Percentiles rank a stretch among this genome's conserved stretches.
Evolutionary conservation across 768 basidiomycete species (phyloP).

Genomic region (Mycena indigotica): DNA sequence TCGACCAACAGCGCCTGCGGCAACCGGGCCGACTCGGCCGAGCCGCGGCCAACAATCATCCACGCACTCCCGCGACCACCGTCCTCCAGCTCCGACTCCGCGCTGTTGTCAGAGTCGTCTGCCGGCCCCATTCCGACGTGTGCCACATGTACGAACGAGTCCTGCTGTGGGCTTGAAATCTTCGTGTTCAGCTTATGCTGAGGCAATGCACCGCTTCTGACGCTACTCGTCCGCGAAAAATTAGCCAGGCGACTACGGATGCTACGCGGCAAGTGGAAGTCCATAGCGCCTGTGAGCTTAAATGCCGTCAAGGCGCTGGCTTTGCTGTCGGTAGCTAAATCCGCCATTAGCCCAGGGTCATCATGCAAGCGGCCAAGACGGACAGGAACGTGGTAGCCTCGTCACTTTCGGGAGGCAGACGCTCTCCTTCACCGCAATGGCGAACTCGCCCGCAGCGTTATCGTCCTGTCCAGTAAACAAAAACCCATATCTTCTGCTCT

Average conservation of each 20-base stretch:
- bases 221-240: too few relatives aligned
- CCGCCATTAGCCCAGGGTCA: background rate
- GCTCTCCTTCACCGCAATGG: slow-evolving; percentile 36
- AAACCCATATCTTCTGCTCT: slow-evolving; percentile 58
- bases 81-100: slow-evolving; percentile 50
- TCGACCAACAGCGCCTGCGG: slow-evolving; percentile 31
- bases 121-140: slow-evolving; percentile 55
- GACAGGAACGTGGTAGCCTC: background rate
- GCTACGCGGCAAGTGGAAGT: slow-evolving; percentile 17
- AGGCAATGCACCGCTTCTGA: slow-evolving; percentile 32
- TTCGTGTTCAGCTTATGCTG: slow-evolving; percentile 23
- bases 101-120: background rate
- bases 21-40: background rate
- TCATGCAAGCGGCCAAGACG: background rate
- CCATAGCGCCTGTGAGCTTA: slow-evolving; percentile 16
- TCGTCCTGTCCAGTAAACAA: slow-evolving; percentile 47
- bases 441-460: slow-evolving; percentile 46
- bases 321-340: background rate
- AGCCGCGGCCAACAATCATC: slow-evolving; percentile 40
- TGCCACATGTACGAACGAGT: slow-evolving; percentile 67
- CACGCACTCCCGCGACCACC: slow-evolving; percentile 59
- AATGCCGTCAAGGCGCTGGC: slow-evolving; percentile 8
- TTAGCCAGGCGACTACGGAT: slow-evolving; percentile 21
- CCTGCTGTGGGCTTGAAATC: slow-evolving; percentile 60
- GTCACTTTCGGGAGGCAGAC: too few relatives aligned